phyloP scores from a whole-genome alignment of 176 grass and related monocot genomes.

The maize (Zea mays) region DNA sequence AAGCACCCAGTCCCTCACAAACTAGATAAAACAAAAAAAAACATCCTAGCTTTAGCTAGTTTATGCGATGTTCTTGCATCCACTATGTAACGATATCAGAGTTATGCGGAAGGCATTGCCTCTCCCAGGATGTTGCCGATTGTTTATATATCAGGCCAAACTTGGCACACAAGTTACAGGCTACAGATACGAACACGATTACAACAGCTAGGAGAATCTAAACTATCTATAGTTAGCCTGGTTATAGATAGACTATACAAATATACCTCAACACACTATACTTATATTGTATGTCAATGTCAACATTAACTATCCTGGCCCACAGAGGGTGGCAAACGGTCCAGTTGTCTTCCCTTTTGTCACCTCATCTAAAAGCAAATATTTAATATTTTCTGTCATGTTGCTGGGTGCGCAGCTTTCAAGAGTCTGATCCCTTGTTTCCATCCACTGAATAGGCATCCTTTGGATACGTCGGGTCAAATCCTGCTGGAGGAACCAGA shows the following conservation, averaged over 20 bases:
- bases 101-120: too few relatives aligned
- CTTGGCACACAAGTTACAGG: too few relatives aligned
- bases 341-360: neutral
- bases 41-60: neutral
- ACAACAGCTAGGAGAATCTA: too few relatives aligned
- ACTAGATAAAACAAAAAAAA: neutral
- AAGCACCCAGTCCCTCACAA: constrained; percentile 12
- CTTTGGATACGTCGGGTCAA: constrained; percentile 10
- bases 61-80: constrained; percentile 31
- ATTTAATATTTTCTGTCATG: neutral
- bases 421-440: constrained; percentile 17
- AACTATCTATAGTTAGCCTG: too few relatives aligned
- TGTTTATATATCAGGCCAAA: too few relatives aligned
- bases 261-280: neutral
- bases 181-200: too few relatives aligned
- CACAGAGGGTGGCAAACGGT: neutral
- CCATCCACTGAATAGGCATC: constrained; percentile 18
- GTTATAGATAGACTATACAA: too few relatives aligned
- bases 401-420: neutral
- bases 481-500: constrained; percentile 2
- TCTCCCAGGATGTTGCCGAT: too few relatives aligned
- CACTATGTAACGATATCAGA: neutral
- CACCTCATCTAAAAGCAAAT: neutral
- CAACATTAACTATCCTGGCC: neutral
- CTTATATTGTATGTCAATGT: neutral